Base-by-base conservation (phyloP, 2,329 filamentous ascomycete genomes). In the Fusarium bulbicola region DNA sequence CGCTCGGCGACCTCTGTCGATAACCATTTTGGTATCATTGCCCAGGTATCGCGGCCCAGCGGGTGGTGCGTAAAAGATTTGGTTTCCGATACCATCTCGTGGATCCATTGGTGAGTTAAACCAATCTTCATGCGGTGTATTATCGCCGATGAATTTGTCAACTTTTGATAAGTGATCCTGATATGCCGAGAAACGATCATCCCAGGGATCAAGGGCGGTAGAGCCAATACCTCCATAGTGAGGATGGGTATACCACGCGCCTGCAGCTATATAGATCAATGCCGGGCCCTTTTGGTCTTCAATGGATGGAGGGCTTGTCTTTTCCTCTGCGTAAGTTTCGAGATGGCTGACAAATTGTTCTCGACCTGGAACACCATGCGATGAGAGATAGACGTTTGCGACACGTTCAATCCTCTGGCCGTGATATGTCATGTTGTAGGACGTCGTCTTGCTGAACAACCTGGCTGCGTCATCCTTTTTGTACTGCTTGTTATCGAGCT, bases 11-110 rank as follows among this genome's bases (percentile, higher is more conserved):
- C 46, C 70, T 34, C 73, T 54, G 13, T 60, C 52, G 4, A 49
- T 42, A 7, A 56, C 72, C 26, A 39, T 39, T 5, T 28, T 28
- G 8, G 39, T 14, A 6, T 58, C 34, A 7, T 73, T 53, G 0
- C 68, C 71, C 12, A 72, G 42, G 32, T 79, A 79, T 14, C 70
- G 70, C 8, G 77, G 76, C 1, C 70, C 70, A 3, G 72, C 66
- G 0, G 77, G 59, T 0, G 80, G 80, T 0, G 74, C 68, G 13
- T 79, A 62, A 21, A 81, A 78, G 3, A 81, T 49, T 36, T 78
- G 73, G 26, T 77, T 78, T 6, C 78, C 76, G 8, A 76, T 57
- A 15, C 78, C 78, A 15, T 79, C 78, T 7, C 59, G 14, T 20
- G 67, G 52, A 34, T 75, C 71, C 73, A 79, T 77, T 3, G 68